Base-by-base conservation (phyloP, 345 rosid genomes). In the Nephelium lappaceum region DNA sequence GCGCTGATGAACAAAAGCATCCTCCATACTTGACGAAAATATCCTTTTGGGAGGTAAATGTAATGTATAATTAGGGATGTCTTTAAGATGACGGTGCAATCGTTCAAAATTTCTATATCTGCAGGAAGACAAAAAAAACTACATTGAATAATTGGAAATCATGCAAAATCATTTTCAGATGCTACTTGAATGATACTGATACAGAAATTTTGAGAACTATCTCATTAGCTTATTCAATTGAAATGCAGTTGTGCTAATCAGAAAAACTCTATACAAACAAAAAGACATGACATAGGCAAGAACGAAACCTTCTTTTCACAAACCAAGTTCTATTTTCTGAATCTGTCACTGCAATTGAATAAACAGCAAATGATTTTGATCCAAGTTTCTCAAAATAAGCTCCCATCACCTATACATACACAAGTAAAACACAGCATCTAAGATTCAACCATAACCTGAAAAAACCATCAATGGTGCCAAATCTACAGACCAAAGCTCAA, bases 1-100 rank as follows among this genome's bases (percentile, higher is more conserved):
- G 65, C 99, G 98, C 79, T 95, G 96, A 86, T 92, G 96, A 84
- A 97, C 99, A 90, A 97, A 97, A 71, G 98, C 85, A 69, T 94
- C 98, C 82, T 94, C 99, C 0, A 97, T 97, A 84, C 99, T 97
- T 71, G 99, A 94, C 16, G 99, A 94, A 89, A 97, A 97, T 86
- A 97, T 94, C 85, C 98, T 90, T 84, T 97, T 97, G 74, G 99
- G 99, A 31, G 99, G 99, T 84, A 97, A 86, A 78, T 97, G 98
- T 81, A 97, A 85, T 39, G 94, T 94, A 85, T 93, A 97, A 82
- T 97, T 97, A 23, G 99, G 99, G 79, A 97, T 93, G 41, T 94
- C 99, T 86, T 92, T 97, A 79, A 97, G 98, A 65, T 90, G 91
- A 67, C 98, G 89, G 83, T 97, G 99, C 83, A 97, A 73, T 63